Conservation (phyloP, 148 eudicot genomes). For the Fagopyrum homotropicum region DNA sequence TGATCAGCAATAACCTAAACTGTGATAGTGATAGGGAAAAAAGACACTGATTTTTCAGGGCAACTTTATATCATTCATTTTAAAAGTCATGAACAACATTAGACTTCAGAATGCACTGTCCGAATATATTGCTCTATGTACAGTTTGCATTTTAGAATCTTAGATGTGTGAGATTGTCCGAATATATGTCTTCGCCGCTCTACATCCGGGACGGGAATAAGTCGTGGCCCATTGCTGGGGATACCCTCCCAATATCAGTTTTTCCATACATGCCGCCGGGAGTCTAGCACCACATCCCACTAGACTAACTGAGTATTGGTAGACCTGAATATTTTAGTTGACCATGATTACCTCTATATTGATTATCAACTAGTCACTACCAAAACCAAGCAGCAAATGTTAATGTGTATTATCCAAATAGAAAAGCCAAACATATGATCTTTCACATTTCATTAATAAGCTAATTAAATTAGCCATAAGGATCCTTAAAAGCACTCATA, state of each 20-base stretch:
- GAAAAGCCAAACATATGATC: background rate
- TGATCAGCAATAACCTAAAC: background rate
- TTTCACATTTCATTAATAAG: too few species aligned
- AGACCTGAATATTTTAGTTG: background rate
- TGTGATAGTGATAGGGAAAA: background rate
- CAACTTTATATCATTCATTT: background rate
- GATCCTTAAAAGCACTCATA: background rate
- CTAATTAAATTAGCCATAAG: background rate
- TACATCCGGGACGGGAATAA: too few species aligned
- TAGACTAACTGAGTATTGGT: too few species aligned
- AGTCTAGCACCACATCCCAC: too few species aligned
- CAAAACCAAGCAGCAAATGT: background rate
- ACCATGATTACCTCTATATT: background rate
- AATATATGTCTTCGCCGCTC: too few species aligned
- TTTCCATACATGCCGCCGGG: too few species aligned
- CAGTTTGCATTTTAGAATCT: background rate
- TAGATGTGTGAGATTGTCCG: background rate
- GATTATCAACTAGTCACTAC: background rate
- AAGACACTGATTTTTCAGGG: background rate
- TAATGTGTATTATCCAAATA: background rate
- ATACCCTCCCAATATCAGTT: too few species aligned
- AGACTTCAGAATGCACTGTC: background rate
- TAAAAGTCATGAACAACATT: background rate
- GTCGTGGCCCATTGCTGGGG: too few species aligned
- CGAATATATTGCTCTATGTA: background rate